Base-by-base conservation (phyloP, 2,329 filamentous ascomycete genomes). In the Microdochium trichocladiopsis region DNA sequence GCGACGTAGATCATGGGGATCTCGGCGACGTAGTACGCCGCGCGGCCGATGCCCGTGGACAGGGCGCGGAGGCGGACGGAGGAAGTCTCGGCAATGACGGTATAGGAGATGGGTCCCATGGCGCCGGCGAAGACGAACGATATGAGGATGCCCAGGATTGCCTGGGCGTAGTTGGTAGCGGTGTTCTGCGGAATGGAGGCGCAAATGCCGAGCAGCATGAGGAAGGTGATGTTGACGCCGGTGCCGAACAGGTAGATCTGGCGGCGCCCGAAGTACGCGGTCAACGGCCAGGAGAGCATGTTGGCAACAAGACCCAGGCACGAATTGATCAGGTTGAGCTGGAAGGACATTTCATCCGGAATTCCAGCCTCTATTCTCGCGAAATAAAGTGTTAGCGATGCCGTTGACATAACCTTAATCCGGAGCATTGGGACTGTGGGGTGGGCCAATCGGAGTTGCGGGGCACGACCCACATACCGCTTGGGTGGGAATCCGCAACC, bases 1-100 rank as follows among this genome's bases (percentile, higher is more conserved):
- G 68, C 60, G n/a, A 72, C 61, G 51, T 63, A 71, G 51, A 71
- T 71, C 66, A 69, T 69, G 24, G 69, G 68, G 36, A 72, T 71
- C 49, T 71, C 69, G 5, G 67, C 65, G n/a, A 71, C 57, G 50
- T 72, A 71, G 60, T 72, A 72, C 4, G 69, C 68, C 2, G 66
- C 67, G 16, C 69, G 68, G 21, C 69, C 69, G 9, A 72, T 63
- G 11, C 57, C 69, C 2, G 68, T 69, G 48, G 62, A 70, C n/a
- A 70, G 53, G 4, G 68, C 65, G 28, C 68, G 66, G 10, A 71
- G 64, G 6, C 68, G 63, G 24, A 69, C 63, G 1, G 68, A 66
- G 1, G 68, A 69, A 0, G 67, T 68, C 60, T 71, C 69, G 4
- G 66, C 59, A 24, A 70, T 69, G 37, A 70, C 64, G 31, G 66